Percentiles rank a stretch among this genome's conserved stretches.
Conservation (phyloP, 2,329 filamentous ascomycete species). For the Exserohilum rostratum region DNA sequence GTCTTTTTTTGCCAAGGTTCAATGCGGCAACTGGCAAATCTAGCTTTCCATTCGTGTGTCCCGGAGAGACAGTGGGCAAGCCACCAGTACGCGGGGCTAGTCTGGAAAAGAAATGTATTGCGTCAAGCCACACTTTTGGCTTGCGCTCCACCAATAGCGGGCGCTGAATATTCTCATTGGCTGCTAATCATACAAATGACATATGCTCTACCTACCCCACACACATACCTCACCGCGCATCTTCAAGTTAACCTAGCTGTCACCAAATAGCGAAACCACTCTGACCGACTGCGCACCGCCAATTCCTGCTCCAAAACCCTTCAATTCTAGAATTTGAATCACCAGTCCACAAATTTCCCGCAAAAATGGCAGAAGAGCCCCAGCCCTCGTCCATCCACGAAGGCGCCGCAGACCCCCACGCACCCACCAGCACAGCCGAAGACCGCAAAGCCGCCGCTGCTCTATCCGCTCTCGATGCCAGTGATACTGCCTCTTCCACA, state of each 20-base stretch:
- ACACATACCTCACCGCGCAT: conserved; percentile 9
- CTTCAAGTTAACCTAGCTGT: too few relatives aligned
- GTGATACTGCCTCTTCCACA: conserved; percentile 53
- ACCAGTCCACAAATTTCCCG: not conserved
- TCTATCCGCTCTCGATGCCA: conserved; percentile 70
- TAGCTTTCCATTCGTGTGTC: not conserved
- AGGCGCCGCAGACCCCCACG: conserved; percentile 59
- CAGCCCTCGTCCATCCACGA: conserved; percentile 65
- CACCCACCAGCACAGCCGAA: conserved; percentile 66
- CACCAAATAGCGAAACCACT: too few relatives aligned
- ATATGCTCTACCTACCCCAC: conserved; percentile 15
- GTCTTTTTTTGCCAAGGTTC: not conserved
- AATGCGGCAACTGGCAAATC: not conserved
- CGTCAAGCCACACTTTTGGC: not conserved
- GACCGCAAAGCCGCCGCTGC: conserved; percentile 79
- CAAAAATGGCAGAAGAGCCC: conserved; percentile 64
- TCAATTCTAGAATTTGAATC: too few relatives aligned
- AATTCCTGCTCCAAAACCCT: too few relatives aligned
- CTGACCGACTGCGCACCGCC: not conserved
- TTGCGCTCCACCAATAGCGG: conserved; percentile 24
- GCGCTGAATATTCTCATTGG: conserved; percentile 24
- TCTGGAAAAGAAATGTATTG: not conserved
- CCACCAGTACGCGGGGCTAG: not conserved
- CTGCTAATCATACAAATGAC: not conserved
- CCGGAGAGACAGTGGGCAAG: too few relatives aligned